phyloP scores from a whole-genome alignment of 2,329 filamentous ascomycete genomes.

The Fusarium burgessii region DNA sequence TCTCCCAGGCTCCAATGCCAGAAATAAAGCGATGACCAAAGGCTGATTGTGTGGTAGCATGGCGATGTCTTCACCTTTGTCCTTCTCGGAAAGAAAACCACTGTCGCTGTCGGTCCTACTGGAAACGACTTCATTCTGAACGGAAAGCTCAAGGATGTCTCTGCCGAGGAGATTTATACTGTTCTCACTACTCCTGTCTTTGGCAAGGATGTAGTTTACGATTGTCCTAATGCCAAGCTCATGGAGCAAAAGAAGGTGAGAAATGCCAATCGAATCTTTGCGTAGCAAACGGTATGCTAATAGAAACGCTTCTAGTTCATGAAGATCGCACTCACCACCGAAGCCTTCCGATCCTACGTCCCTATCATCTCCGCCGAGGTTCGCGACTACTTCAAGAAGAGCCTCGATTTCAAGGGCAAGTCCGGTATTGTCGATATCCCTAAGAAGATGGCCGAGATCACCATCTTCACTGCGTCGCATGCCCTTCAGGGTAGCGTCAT shows the following conservation, averaged over 20 bases:
- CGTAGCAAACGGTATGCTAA: slow-evolving; percentile 27
- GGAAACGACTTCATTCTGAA: slow-evolving; percentile 95
- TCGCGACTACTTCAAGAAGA: slow-evolving; percentile 76
- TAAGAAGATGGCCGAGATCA: slow-evolving; percentile 84
- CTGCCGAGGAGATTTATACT: slow-evolving; percentile 90
- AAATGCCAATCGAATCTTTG: neutral
- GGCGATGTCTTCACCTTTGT: slow-evolving; percentile 93
- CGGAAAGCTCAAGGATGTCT: slow-evolving; percentile 89
- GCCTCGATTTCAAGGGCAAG: slow-evolving; percentile 73
- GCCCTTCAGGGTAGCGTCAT: slow-evolving; percentile 88
- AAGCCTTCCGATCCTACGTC: slow-evolving; percentile 81
- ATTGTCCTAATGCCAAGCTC: slow-evolving; percentile 89
- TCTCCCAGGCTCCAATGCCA: neutral
- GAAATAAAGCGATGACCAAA: slow-evolving; percentile 7
- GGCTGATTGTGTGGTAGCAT: slow-evolving; percentile 64
- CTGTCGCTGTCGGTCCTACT: slow-evolving; percentile 82
- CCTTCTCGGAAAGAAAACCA: slow-evolving; percentile 89
- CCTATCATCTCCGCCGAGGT: slow-evolving; percentile 82
- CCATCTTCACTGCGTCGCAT: slow-evolving; percentile 89
- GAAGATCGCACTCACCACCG: slow-evolving; percentile 82
- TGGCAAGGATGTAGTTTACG: slow-evolving; percentile 88
- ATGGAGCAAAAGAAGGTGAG: slow-evolving; percentile 96
- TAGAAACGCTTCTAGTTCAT: slow-evolving; percentile 69
- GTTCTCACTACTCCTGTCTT: slow-evolving; percentile 80
- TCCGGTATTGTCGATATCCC: slow-evolving; percentile 79